Base-by-base conservation (phyloP, 352 stramenopile genomes). In the Pseudoperonospora humuli region DNA sequence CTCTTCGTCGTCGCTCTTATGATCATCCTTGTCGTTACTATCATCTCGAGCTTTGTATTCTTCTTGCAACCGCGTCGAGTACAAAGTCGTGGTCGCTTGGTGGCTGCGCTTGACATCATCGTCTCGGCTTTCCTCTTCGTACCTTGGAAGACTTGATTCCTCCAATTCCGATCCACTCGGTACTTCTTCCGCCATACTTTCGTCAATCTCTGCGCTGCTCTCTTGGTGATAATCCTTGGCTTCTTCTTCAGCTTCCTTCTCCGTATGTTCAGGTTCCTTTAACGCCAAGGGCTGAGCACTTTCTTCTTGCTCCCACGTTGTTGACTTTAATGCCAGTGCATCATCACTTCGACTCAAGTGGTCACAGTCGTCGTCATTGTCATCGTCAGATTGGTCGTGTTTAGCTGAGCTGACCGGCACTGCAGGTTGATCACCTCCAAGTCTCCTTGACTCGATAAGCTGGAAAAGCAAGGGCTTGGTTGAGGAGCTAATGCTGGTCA, bases 131-230 rank as follows among this genome's bases (percentile, higher is more conserved):
- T n/a, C n/a, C n/a, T n/a, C n/a, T n/a, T n/a, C n/a, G n/a, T n/a
- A n/a, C n/a, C n/a, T n/a, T n/a, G n/a, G n/a, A n/a, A n/a, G n/a
- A n/a, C n/a, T 65, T 14, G 73, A 86, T 34, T 84, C 68, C 19
- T 69, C 70, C 7, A 80, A 33, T 31, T 84, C 68, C n/a, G n/a
- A n/a, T n/a, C n/a, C n/a, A 48, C 70, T 85, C 17, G 52, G 55
- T 3, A 83, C 50, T 44, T 84, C 72, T 1, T n/a, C n/a, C n/a
- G 50, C 63, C 45, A 80, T 64, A 25, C 66, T 79, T 10, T 62
- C 67, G 17, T 80, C 70, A 3, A 77, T 45, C 2, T 75, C 57
- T 5, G 50, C 67, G 6, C 61, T 63, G n/a, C 50, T 57, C 8
- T 57, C 50, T n/a, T 39, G 48, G 10, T 60, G 49, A 1, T 54